Conservation (phyloP, 768 basidiomycete species). For the Termitomyces sp. region DNA sequence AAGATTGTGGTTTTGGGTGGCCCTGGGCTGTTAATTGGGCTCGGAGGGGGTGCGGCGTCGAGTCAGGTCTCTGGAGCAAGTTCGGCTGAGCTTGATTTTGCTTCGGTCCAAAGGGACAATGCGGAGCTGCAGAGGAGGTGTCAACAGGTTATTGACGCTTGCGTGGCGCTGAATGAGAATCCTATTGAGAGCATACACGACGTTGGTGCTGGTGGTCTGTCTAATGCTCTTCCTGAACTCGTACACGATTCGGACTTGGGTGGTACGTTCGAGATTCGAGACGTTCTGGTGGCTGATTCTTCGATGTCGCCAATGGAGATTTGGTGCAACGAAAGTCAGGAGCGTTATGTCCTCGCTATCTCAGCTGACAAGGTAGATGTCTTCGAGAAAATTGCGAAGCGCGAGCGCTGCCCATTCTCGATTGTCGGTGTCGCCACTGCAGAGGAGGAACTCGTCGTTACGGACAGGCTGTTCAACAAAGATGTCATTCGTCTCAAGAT, state of each 20-base stretch:
- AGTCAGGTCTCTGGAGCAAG: conserved; percentile 90
- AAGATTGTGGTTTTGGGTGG: conserved; percentile 93
- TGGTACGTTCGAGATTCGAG: conserved; percentile 88
- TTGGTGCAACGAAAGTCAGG: conserved; percentile 99
- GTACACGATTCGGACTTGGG: conserved; percentile 96
- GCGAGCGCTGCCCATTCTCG: conserved; percentile 93
- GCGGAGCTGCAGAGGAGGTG: conserved; percentile 97
- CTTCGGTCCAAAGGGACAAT: conserved; percentile 96
- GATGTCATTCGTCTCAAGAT: conserved; percentile 89
- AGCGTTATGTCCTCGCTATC: conserved; percentile 94
- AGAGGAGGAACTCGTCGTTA: conserved; percentile 82
- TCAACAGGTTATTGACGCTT: conserved; percentile 96
- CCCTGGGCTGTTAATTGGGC: conserved; percentile 92
- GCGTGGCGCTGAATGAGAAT: conserved; percentile 58
- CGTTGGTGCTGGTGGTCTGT: conserved; percentile 95
- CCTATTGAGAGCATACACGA: conserved; percentile 98
- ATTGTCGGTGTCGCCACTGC: conserved; percentile 86
- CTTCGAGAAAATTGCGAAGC: conserved; percentile 75
- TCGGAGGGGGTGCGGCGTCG: conserved; percentile 95
- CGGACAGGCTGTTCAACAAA: conserved; percentile 73
- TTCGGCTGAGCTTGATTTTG: conserved; percentile 93
- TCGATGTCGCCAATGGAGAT: conserved; percentile 99
- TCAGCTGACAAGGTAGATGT: conserved; percentile 52
- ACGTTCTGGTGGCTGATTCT: conserved; percentile 86
- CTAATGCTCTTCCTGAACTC: conserved; percentile 94